phyloP scores from a whole-genome alignment of 768 basidiomycete species.

The Phaeotremella fagi region DNA sequence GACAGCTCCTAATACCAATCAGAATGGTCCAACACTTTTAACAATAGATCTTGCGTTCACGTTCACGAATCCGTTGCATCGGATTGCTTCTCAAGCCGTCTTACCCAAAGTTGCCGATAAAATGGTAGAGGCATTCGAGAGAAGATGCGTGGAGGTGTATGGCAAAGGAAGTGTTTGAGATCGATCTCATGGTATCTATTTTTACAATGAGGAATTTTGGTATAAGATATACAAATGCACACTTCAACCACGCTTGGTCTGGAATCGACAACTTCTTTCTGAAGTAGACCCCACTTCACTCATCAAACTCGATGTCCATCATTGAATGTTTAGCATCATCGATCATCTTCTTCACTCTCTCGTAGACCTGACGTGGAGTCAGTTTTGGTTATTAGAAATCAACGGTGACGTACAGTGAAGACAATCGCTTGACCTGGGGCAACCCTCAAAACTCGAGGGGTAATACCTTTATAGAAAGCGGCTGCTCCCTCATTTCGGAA shows the following conservation, averaged over 20 bases:
- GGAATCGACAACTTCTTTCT: no score
- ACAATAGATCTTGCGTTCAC: constrained; percentile 78
- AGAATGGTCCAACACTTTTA: constrained; percentile 64
- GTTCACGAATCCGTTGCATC: constrained; percentile 81
- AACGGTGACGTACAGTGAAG: constrained; percentile 64
- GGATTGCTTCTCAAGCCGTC: constrained; percentile 73
- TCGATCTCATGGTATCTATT: no score
- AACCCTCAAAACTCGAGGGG: constrained; percentile 88
- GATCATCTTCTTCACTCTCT: constrained; percentile 70
- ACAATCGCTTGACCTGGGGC: constrained; percentile 92
- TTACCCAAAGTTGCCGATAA: constrained; percentile 78
- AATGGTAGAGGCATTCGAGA: constrained; percentile 91
- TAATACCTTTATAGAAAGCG: constrained; percentile 98
- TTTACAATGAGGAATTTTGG: no score
- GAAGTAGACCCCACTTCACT: background rate
- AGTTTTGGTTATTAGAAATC: background rate
- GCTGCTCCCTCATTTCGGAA: constrained; percentile 79
- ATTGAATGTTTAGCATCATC: constrained; percentile 56
- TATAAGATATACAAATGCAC: no score
- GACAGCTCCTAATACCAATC: constrained; percentile 7
- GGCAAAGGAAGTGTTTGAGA: no score
- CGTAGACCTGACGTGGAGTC: constrained; percentile 58
- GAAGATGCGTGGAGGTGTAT: constrained; percentile 70
- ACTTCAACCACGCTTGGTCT: no score
- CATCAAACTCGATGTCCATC: constrained; percentile 4